These are phyloP conservation scores for Colletotrichum neosansevieriae DNA, from an alignment of 2,329 filamentous ascomycete genomes.

Conservation along the genomic window DNA sequence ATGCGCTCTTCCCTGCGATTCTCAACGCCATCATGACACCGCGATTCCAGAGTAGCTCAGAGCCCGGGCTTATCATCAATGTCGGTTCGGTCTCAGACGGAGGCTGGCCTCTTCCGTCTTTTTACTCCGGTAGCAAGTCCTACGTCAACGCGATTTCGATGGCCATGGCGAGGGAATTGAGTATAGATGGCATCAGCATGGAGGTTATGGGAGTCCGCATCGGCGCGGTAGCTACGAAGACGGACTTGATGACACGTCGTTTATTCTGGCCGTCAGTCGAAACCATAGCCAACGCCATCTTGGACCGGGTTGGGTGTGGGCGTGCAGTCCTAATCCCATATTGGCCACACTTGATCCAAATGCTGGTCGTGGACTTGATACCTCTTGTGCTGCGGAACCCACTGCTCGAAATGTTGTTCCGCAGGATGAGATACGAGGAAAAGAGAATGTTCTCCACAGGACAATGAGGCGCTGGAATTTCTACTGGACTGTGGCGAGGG, in stretches of 20 bases:
- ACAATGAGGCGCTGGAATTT: not conserved
- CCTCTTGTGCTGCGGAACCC: constrained; percentile 21
- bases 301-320: constrained; percentile 35
- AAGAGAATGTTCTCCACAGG: constrained; percentile 20
- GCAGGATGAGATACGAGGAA: constrained; percentile 19
- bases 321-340: constrained; percentile 28
- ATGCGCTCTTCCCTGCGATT: constrained; percentile 37
- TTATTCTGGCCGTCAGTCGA: constrained; percentile 30
- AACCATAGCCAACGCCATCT: constrained; percentile 30
- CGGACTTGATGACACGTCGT: constrained; percentile 19
- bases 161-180: constrained; percentile 23
- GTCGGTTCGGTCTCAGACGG: constrained; percentile 31
- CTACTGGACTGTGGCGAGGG: not conserved
- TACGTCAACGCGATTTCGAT: constrained; percentile 28
- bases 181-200: constrained; percentile 25
- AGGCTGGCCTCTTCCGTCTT: constrained; percentile 31
- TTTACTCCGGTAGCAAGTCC: constrained; percentile 36
- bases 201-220: constrained; percentile 32
- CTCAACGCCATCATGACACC: constrained; percentile 25
- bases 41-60: constrained; percentile 6
- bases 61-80: constrained; percentile 36
- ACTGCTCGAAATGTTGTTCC: constrained; percentile 5
- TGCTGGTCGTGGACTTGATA: constrained; percentile 15
- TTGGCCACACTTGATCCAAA: constrained; percentile 29
- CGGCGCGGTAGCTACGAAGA: constrained; percentile 29